Base-by-base conservation (phyloP, 805 yeast species). In the Yamadazyma paraphyllophila region DNA sequence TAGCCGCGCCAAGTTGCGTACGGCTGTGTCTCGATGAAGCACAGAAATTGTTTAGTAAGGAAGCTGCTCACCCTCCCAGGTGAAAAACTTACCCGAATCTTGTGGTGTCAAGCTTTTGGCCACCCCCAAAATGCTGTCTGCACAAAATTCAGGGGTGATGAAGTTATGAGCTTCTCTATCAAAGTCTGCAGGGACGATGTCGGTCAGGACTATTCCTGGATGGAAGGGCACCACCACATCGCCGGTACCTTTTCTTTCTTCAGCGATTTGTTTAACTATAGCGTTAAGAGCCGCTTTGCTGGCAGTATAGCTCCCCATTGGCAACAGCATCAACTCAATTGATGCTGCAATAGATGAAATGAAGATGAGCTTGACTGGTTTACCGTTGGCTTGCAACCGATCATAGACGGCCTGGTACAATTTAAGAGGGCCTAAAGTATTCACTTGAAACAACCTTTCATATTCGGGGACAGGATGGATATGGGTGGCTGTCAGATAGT, bases 151-250 rank as follows among this genome's bases (percentile, higher is more conserved):
- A n/a, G 52, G 46, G 12, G 42, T 6, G 6, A 42, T 14, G 4
- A 32, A 4, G 5, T 7, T 12, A 10, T 13, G 16, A 9, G 16
- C 15, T 4, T 12, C 13, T 3, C 4, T 32, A 13, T 32, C 36
- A 16, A 45, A 45, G 13, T 13, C 43, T 7, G 16, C 36, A 25
- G 38, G 24, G 13, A 20, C 63, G 65, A 63, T 61, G 41, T 69
- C 76, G 25, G 69, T 66, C 11, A 43, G 15, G 11, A 71, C 75
- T 9, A 60, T 27, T 29, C 77, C 76, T 1, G 78, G 78, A 43
- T 69, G 72, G 10, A 69, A 24, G 14, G 12, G 46, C 40, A 37
- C 36, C 7, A 34, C 39, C 13, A 34, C 26, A 26, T 24, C 38
- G n/a, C n/a, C 37, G 11, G 11, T 40, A 6, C 26, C 24, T 37